Base-by-base conservation (phyloP, 1,284 basidiomycete species). In the Malassezia equina region DNA sequence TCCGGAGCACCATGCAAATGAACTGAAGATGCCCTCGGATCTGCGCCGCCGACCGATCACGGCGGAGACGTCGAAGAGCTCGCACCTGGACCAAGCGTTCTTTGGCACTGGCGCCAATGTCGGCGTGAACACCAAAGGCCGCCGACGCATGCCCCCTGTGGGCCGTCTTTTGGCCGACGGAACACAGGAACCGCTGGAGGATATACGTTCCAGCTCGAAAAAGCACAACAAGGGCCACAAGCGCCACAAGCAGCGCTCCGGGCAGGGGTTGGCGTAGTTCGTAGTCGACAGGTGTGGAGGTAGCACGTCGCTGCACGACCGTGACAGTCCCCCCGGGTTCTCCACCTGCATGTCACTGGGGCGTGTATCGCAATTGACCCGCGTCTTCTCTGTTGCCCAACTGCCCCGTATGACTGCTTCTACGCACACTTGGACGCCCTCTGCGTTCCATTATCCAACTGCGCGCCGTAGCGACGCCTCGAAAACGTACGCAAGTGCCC, bases 171-270 rank as follows among this genome's bases (percentile, higher is more conserved):
- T 11, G 9, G 78, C 73, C 21, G 78, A 78, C 36, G 61, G 71
- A 21, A 34, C 48, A 21, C 31, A 19, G 21, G 32, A 21, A 9
- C 32, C 46, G 6, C 47, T 47, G 67, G 69, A 28, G 51, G 51
- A 47, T 32, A 33, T 31, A 9, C 47, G 46, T 34, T 31, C 33
- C 57, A 71, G 75, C 8, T 81, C 82, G 19, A 95, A 94, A 79
- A 91, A 90, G 75, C 85, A 86, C 67, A 87, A 88, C 79, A 96
- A 91, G 78, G 86, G 84, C 68, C 81, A 77, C 84, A 88, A 80
- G 78, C 54, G 68, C 23, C 59, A 61, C 51, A 69, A 69, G 60
- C 63, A 69, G 51, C 49, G 67, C 21, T 63, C 60, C 15, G 68
- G 66, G n/a, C 64, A 63, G n/a, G 64, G 63, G 3, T 57, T 24